Base-by-base conservation (phyloP, 139 green algal species). In the Chlorella sp. region DNA sequence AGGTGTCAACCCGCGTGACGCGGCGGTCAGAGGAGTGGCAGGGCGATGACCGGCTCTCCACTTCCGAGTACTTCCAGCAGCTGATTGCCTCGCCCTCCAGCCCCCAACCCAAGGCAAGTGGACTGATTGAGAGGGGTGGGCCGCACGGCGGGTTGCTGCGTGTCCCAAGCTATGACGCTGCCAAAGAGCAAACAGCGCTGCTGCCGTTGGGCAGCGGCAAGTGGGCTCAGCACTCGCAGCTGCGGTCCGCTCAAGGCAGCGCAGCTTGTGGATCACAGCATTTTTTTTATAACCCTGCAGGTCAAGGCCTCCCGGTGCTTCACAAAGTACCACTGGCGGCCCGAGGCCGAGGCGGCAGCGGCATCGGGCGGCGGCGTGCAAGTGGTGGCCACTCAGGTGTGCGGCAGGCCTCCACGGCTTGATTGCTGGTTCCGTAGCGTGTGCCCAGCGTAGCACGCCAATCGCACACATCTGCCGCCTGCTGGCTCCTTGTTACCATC, bases 291-390 rank as follows among this genome's bases (percentile, higher is more conserved):
- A 1, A 6, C 44, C 12, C 26, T 9, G 21, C 89, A 90, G 41
- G 86, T 97, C 34, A 97, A 96, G 80, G 94, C 92, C 55, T 94
- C 84, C 55, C 95, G 95, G 84, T 96, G 93, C 85, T 98, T 93
- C 91, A 97, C 94, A 47, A 98, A 98, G 85, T 98, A 95, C 89
- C 92, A 94, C 82, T 97, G 91, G 89, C 76, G 92, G 28, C 82
- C 38, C 36, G 55, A 57, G n/a, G 84, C 82, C 12, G 89, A 82
- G 1, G 73, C 82, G 15, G 72, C 67, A 3, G 82, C 51, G 4
- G 78, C 75, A 5, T 71, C 83, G 25, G 90, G 93, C 6, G 32
- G 41, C 32, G 80, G 80, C 23, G 80, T 78, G 65, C 80, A 85
- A 62, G 41, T 97, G 56, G 93, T 97, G 17, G 95, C 95, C 0